These are phyloP conservation scores for Yarrowia osloensis DNA, from an alignment of 805 yeast species.

Conservation along the genomic window DNA sequence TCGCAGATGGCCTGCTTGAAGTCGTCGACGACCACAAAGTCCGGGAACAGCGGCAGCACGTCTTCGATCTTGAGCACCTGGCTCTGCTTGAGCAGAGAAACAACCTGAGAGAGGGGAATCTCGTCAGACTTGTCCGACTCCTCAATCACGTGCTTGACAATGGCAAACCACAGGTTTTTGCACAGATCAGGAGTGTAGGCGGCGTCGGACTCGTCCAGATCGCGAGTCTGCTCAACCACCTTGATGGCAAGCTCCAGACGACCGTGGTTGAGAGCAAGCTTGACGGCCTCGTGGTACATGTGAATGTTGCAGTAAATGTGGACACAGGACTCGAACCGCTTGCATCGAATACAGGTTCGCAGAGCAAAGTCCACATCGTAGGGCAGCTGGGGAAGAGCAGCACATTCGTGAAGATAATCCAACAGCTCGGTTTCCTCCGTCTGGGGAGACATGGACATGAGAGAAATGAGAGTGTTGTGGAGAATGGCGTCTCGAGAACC, in stretches of 20 bases:
- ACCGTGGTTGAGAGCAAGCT: slow-evolving; percentile 64
- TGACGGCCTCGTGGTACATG: slow-evolving; percentile 78
- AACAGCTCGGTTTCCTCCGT: slow-evolving; percentile 52
- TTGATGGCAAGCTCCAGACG: slow-evolving; percentile 62
- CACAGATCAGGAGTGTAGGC: slow-evolving; percentile 20
- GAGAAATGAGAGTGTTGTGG: slow-evolving; percentile 69
- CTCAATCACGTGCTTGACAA: slow-evolving; percentile 53
- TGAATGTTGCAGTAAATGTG: slow-evolving; percentile 67
- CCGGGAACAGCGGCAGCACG: slow-evolving; percentile 80
- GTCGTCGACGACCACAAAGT: slow-evolving; percentile 75
- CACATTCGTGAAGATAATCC: slow-evolving; percentile 51
- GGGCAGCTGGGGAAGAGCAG: slow-evolving; percentile 32
- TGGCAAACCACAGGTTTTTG: slow-evolving; percentile 57
- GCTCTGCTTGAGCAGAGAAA: slow-evolving; percentile 38
- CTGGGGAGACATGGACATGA: slow-evolving; percentile 56
- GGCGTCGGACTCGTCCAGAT: slow-evolving; percentile 52
- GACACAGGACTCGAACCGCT: slow-evolving; percentile 66
- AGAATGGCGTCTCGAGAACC: slow-evolving; percentile 51
- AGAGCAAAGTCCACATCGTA: slow-evolving; percentile 76
- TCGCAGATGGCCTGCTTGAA: slow-evolving; percentile 80
- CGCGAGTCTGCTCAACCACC: slow-evolving; percentile 47
- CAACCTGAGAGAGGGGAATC: slow-evolving; percentile 35
- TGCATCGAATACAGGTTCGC: slow-evolving; percentile 64
- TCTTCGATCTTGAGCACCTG: slow-evolving; percentile 66
- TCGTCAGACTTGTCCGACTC: slow-evolving; percentile 39